phyloP scores from a whole-genome alignment of 192 early-diverging fungal species.

The Podila clonocystis region DNA sequence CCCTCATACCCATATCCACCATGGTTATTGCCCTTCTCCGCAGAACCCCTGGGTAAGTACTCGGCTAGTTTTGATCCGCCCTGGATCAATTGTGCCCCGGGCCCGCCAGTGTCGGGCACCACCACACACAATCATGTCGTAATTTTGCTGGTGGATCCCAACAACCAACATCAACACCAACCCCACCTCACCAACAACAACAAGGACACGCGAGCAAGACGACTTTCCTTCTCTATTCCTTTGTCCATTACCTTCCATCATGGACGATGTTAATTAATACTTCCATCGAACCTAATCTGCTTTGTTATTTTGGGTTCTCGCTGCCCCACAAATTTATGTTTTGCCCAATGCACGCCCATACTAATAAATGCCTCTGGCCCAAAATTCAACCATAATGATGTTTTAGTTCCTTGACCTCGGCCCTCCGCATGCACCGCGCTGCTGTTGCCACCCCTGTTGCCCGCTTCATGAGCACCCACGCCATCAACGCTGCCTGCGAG shows the following conservation, averaged over 20 bases:
- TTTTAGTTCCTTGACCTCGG: constrained; percentile 38
- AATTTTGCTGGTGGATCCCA: no score
- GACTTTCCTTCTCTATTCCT: neutral
- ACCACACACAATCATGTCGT: no score
- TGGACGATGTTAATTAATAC: no score
- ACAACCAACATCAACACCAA: neutral
- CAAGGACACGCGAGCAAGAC: no score
- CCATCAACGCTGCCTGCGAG: constrained; percentile 66
- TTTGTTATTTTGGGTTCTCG: no score
- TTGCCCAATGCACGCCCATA: neutral
- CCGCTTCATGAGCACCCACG: constrained; percentile 53
- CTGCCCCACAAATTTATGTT: no score
- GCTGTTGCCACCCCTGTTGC: constrained; percentile 11
- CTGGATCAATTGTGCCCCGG: no score
- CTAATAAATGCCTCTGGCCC: no score
- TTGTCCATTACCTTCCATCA: neutral
- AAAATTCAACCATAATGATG: neutral
- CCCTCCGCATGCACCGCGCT: constrained; percentile 44
- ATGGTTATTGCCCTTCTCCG: constrained; percentile 27
- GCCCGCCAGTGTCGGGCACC: no score
- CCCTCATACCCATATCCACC: neutral
- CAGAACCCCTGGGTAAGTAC: constrained; percentile 32
- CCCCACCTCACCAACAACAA: neutral
- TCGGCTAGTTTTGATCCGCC: neutral
- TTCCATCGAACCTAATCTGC: no score